These are phyloP conservation scores for Megacollybia marginata DNA, from an alignment of 768 basidiomycete genomes.

Conservation along the genomic window DNA sequence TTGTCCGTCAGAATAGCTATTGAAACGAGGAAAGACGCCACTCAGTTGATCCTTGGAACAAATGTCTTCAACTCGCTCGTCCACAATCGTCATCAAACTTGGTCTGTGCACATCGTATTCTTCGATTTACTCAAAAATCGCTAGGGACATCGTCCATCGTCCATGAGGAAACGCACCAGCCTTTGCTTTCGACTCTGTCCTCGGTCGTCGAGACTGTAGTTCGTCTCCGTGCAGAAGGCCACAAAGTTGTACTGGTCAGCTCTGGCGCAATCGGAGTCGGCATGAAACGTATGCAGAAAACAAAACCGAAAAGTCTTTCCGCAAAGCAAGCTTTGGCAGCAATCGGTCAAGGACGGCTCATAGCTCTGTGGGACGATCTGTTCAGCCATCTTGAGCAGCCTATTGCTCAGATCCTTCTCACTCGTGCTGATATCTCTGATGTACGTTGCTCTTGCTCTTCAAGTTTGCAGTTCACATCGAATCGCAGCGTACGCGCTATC, in stretches of 20 bases:
- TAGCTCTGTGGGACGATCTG: slow-evolving; percentile 95
- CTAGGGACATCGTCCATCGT: slow-evolving; percentile 95
- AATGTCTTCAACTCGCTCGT: slow-evolving; percentile 14
- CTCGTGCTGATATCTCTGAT: slow-evolving; percentile 95
- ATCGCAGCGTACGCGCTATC: slow-evolving; percentile 78
- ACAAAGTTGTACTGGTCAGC: slow-evolving; percentile 92
- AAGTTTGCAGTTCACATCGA: not conserved
- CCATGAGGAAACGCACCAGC: slow-evolving; percentile 88
- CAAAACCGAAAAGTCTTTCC: slow-evolving; percentile 74
- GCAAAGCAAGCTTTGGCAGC: slow-evolving; percentile 97
- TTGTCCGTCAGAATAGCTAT: too few species aligned
- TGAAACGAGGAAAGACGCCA: too few species aligned
- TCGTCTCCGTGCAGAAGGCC: slow-evolving; percentile 67
- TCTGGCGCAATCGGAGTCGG: slow-evolving; percentile 98
- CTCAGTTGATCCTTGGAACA: too few species aligned
- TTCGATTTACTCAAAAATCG: slow-evolving; percentile 7
- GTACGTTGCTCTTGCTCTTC: slow-evolving; percentile 33
- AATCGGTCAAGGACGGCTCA: slow-evolving; percentile 93
- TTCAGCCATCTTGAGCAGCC: slow-evolving; percentile 92
- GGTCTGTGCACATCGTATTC: slow-evolving; percentile 33
- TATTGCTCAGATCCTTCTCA: slow-evolving; percentile 91
- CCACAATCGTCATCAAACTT: slow-evolving; percentile 82
- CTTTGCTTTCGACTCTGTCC: slow-evolving; percentile 85
- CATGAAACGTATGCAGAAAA: slow-evolving; percentile 83
- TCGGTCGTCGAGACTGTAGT: slow-evolving; percentile 89